Evolutionary conservation across 768 basidiomycete species (phyloP).

Genomic region (Lentinula edodes): DNA sequence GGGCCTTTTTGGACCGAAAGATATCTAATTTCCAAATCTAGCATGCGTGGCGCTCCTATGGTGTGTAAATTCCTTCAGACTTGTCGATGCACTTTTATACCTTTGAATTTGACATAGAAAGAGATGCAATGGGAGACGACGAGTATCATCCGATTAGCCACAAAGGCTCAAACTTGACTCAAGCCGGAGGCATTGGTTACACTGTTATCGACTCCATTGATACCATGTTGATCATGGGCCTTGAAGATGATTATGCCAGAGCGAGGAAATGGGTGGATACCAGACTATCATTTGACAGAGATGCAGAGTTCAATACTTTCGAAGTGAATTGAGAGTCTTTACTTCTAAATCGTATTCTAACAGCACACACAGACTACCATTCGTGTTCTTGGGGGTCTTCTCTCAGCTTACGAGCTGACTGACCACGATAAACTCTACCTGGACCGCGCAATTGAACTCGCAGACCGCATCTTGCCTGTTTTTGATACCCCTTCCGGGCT

Average conservation of each 20-base stretch:
- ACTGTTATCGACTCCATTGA: slow-evolving; percentile 87
- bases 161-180: slow-evolving; percentile 72
- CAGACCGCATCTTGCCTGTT: slow-evolving; percentile 74
- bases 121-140: slow-evolving; percentile 87
- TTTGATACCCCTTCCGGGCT: slow-evolving; percentile 82
- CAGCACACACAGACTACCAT: slow-evolving; percentile 69
- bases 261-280: slow-evolving; percentile 74
- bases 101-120: slow-evolving; percentile 40
- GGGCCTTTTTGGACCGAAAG: background rate
- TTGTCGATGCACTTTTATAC: background rate
- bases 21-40: slow-evolving; percentile 23
- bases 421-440: slow-evolving; percentile 64
- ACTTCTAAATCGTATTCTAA: background rate
- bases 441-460: slow-evolving; percentile 75
- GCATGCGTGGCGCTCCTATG: slow-evolving; percentile 87
- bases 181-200: slow-evolving; percentile 81
- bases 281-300: slow-evolving; percentile 67
- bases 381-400: slow-evolving; percentile 83
- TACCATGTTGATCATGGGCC: slow-evolving; percentile 80
- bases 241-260: slow-evolving; percentile 71
- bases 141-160: slow-evolving; percentile 85
- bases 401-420: slow-evolving; percentile 81
- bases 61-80: slow-evolving; percentile 31
- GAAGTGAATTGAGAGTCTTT: slow-evolving; percentile 50
- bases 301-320: slow-evolving; percentile 82